Evolutionary conservation across 1,284 basidiomycete species (phyloP), one percentile per base, ranked within the genome.

Genomic region (Boletellus deceptivus): DNA sequence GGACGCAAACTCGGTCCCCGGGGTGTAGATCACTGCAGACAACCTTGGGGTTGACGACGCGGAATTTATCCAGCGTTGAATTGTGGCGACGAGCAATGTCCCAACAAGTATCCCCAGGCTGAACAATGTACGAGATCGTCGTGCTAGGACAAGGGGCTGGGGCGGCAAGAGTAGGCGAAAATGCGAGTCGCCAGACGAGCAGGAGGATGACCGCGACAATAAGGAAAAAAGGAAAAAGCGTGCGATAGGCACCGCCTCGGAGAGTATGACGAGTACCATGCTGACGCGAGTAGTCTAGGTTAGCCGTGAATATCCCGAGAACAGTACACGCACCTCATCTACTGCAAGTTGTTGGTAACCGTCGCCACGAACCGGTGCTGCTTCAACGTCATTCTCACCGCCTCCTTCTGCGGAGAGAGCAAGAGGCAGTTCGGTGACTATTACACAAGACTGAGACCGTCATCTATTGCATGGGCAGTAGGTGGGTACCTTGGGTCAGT

Each of bases 191-290:
- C 76, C 81, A 84, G 53, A 84, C 71, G 53, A 89, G 77, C 6
- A 89, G 75, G 29, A 89, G 75, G 36, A 80, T 58, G 50, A 84
- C 83, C 16, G 77, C 77, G 48, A 89, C 73, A 40, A 87, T 77
- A 54, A 89, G 78, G 70, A 88, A 81, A 73, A 88, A 89, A 14
- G 86, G 86, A 59, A 87, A 83, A 5, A 89, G 72, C 3, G 82
- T 77, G 33, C 80, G 77, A 61, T 87, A 87, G 10, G 83, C 68
- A 6, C 61, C 63, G 27, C 70, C 59, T 54, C 68, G 62, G 18
- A 61, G 59, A 36, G 71, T 72, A 50, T 70, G 55, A 57, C 63
- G 63, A 49, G 61, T 56, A 33, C 61, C 68, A 55, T 65, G 56
- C 52, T 72, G 59, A 70, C 35, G 25, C 57, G 57, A 40, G 18